These are phyloP conservation scores for Pascua guehoae DNA, from an alignment of 1,284 basidiomycete species.

Conservation along the genomic window DNA sequence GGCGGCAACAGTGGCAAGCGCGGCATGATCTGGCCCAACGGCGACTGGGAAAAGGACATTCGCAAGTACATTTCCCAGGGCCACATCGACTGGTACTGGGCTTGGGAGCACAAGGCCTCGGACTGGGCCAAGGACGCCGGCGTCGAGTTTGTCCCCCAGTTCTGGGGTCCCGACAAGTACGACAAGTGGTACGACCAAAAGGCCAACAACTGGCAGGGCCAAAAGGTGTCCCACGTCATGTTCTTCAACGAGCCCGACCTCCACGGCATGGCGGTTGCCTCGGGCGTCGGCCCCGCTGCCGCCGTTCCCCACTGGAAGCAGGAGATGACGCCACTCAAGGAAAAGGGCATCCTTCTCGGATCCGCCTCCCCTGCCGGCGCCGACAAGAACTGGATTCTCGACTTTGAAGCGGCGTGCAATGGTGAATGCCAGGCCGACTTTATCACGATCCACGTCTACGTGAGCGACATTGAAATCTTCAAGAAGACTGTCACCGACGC, in stretches of 20 bases:
- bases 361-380: background rate
- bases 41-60: background rate
- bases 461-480: background rate
- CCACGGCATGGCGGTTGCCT: background rate
- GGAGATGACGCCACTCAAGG: background rate
- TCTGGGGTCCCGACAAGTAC: constrained; percentile 1
- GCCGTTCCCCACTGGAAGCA: background rate
- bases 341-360: background rate
- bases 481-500: background rate
- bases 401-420: background rate
- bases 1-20: background rate
- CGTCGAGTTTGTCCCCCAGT: constrained; percentile 3
- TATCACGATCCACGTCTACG: constrained; percentile 1
- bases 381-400: background rate
- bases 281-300: background rate
- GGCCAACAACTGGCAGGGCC: background rate
- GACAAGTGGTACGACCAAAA: background rate
- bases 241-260: constrained; percentile 7
- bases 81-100: background rate
- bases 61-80: background rate
- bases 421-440: background rate
- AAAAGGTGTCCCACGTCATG: background rate
- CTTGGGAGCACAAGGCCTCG: background rate
- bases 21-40: background rate
- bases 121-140: background rate